Evolutionary conservation across 2,329 filamentous ascomycete species (phyloP), one percentile per base, ranked within the genome.

Genomic region (Lojkania enalia): DNA sequence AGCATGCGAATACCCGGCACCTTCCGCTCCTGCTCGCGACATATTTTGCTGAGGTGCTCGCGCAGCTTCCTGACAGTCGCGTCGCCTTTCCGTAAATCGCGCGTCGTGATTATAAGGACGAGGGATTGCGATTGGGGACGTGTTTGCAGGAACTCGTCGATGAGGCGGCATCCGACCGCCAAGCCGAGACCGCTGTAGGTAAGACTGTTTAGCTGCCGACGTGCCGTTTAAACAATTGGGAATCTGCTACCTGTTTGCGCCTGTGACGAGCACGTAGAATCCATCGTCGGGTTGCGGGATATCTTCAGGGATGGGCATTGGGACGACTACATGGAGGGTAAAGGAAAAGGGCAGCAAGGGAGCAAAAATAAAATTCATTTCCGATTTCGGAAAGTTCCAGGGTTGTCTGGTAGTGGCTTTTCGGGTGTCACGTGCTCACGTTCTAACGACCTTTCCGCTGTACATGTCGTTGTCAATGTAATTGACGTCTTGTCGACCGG

Each of bases 111-210:
- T 52, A 96, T 83, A 42, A 96, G 78, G 56, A 89, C 81, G 33
- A 97, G 81, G 60, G 86, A 83, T 45, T 88, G 80, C 20, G 77
- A 76, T 37, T 82, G 75, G 20, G 86, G 81, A 25, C 83, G 84
- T 11, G 82, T 82, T 47, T 77, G 74, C 48, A 95, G 82, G 75
- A 96, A 96, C 61, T 95, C 88, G 74, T 96, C 89, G 58, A 95
- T 92, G 44, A 96, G 78, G 49, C 90, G 88, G 63, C 87, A 83
- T 66, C 87, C 88, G 56, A 88, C 90, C 43, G 86, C 85, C 59
- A 92, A 87, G 33, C 92, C 92, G 33, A 96, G 83, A 49, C 92
- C 92, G 66, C 92, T 96, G 69, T 16, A 18, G 20, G 32, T 19
- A n/a, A 21, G 60, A n/a, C n/a, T n/a, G n/a, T n/a, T 74, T 50